These are phyloP conservation scores for Clonostachys solani DNA, from an alignment of 2,329 filamentous ascomycete species.

Conservation along the genomic window DNA sequence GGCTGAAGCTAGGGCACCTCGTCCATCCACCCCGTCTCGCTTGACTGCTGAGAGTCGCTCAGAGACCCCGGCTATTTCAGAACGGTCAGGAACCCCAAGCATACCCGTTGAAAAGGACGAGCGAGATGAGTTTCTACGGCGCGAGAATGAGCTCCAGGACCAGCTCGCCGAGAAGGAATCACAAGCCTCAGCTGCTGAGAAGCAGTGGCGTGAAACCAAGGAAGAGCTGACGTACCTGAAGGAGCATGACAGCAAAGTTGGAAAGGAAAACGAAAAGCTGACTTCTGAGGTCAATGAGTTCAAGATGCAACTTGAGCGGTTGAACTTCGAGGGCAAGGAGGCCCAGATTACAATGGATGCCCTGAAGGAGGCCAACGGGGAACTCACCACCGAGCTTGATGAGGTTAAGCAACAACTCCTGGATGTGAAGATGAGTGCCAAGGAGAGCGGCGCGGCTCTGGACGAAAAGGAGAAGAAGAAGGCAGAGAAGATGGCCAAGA, in stretches of 20 bases:
- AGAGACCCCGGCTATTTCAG: constrained; percentile 64
- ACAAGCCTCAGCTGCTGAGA: constrained; percentile 73
- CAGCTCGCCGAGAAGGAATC: constrained; percentile 92
- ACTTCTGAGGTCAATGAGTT: constrained; percentile 85
- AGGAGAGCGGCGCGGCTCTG: constrained; percentile 82
- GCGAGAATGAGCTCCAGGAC: constrained; percentile 96
- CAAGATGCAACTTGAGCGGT: constrained; percentile 94
- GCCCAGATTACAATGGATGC: constrained; percentile 97
- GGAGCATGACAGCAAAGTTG: constrained; percentile 77
- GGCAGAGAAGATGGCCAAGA: constrained; percentile 98
- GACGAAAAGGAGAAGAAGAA: constrained; percentile 99
- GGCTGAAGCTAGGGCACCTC: constrained; percentile 33
- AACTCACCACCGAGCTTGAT: constrained; percentile 87
- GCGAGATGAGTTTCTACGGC: constrained; percentile 87
- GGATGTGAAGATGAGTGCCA: constrained; percentile 93
- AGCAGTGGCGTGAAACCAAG: constrained; percentile 74
- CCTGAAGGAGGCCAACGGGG: constrained; percentile 90
- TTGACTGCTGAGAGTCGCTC: constrained; percentile 53
- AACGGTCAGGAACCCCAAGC: constrained; percentile 82
- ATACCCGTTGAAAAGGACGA: constrained; percentile 92
- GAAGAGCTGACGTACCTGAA: constrained; percentile 84
- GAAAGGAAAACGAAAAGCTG: constrained; percentile 87
- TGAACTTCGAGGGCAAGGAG: constrained; percentile 95
- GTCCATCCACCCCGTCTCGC: constrained; percentile 49
- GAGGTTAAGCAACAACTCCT: constrained; percentile 95